A percentile compares a stretch with the other conserved stretches of the same genome.
phyloP scores from a whole-genome alignment of 371 early-diverging fungal genomes.

The Lichtheimia ornata region DNA sequence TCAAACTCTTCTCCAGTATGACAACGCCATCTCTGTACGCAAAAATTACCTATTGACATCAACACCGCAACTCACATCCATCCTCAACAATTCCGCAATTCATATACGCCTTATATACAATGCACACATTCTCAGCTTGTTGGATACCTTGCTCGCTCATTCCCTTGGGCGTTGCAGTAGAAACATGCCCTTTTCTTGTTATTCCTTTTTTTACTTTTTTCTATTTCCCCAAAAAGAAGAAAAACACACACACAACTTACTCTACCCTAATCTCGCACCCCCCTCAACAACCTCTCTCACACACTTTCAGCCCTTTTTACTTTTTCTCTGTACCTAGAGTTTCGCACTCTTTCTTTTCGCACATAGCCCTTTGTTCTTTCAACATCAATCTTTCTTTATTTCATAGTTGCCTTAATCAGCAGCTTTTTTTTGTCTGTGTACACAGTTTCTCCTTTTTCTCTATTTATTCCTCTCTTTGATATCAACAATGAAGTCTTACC shows the following conservation, averaged over 20 bases:
- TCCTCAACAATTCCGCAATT: not conserved
- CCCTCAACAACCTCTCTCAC: no score
- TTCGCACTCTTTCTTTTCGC: constrained; percentile 13
- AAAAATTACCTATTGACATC: no score
- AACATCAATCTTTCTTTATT: constrained; percentile 3
- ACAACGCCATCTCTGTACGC: no score
- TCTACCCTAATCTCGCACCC: no score
- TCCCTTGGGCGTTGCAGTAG: not conserved
- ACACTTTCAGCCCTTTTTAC: not conserved
- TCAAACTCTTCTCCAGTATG: no score
- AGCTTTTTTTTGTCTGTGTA: constrained; percentile 11
- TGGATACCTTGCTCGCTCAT: constrained; percentile 1
- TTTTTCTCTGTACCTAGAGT: not conserved
- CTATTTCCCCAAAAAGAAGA: not conserved
- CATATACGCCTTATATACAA: not conserved
- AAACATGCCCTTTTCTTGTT: constrained; percentile 4
- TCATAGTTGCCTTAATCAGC: not conserved
- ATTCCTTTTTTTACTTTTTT: not conserved
- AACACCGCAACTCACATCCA: no score
- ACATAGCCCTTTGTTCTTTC: constrained; percentile 16
- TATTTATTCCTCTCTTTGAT: constrained; percentile 2
- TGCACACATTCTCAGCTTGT: constrained; percentile 4
- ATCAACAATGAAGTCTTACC: not conserved
- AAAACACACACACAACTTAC: no score
- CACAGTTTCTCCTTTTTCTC: constrained; percentile 15